phyloP scores from a whole-genome alignment of 345 rosid species.

The Odontarrhena argentea region DNA sequence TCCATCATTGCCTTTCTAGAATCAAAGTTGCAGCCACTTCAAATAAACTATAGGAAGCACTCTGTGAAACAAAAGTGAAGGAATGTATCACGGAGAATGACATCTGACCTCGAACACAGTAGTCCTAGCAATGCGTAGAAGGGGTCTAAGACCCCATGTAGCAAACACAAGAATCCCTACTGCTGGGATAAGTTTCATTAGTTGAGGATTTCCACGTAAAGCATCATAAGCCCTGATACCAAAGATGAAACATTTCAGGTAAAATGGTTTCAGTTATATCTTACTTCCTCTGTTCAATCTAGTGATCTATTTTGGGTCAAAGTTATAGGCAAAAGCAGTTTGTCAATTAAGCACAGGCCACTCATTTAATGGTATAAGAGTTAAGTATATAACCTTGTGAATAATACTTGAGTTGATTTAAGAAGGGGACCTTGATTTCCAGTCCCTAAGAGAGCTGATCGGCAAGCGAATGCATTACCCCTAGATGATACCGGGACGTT shows the following conservation, averaged over 20 bases:
- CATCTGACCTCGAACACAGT: constrained; percentile 54
- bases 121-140: constrained; percentile 57
- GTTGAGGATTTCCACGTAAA: constrained; percentile 53
- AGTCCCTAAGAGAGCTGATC: constrained; percentile 51
- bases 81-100: constrained; percentile 19
- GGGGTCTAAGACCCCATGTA: constrained; percentile 81
- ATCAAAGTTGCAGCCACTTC: constrained; percentile 18
- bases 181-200: constrained; percentile 66
- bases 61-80: constrained; percentile 17
- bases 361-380: constrained; percentile 7
- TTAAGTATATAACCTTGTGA: constrained; percentile 50
- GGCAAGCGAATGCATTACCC: constrained; percentile 57
- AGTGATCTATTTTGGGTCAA: constrained; percentile 6
- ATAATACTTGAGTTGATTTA: constrained; percentile 51
- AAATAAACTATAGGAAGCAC: constrained; percentile 23
- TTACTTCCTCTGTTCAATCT: constrained; percentile 13
- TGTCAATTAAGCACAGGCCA: constrained; percentile 6
- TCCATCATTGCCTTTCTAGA: constrained; percentile 59
- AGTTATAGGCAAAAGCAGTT: constrained; percentile 11
- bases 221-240: constrained; percentile 59
- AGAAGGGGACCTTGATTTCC: constrained; percentile 57
- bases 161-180: constrained; percentile 76
- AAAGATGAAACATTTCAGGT: constrained; percentile 17
- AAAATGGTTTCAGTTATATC: background rate
- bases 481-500: constrained; percentile 47